Evolutionary conservation across 2,329 filamentous ascomycete species (phyloP), one percentile per base, ranked within the genome.

Genomic region (Paecilomyces niveus): DNA sequence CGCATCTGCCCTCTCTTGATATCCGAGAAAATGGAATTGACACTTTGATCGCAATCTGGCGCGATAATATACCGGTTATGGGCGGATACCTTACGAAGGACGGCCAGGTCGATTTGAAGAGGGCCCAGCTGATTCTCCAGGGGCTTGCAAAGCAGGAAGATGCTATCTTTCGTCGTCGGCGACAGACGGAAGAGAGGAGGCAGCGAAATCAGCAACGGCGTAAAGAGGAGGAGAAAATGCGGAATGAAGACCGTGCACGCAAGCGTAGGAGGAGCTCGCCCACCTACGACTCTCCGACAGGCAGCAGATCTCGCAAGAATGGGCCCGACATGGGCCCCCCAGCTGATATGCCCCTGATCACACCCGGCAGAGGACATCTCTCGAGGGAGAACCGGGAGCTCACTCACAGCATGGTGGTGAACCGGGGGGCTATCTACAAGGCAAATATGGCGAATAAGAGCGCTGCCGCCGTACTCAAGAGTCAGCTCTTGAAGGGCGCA

Each of bases 1-100:
- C 94, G 55, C 94, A 99, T 81, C 80, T 99, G 59, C 94, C 94
- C n/a, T 96, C 93, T 68, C 82, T 99, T 59, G 94, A 97, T 73
- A 97, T 99, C 72, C 86, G 94, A 61, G 94, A 99, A 70, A 92
- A 97, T 71, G 93, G 93, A 54, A 99, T 99, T 70, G 93, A 99
- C 71, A 95, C 92, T 0, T 81, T 99, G 58, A 96, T 92, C 64
- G 88, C 90, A n/a, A 94, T 99, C 58, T 99, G 95, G 94, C 88
- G 90, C 70, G 92, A 97, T 65, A 96, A 95, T 63, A 80, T 97
- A 21, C 89, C 92, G 3, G 74, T 83, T 45, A 97, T 99, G 92
- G 92, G 92, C 53, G 94, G 94, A 11, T 99, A 97, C 73, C 83
- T 99, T 55, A 99, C 94, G 51, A 93, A 96, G 70, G 93, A 99